A percentile compares a stretch with the other conserved stretches of the same genome.
Evolutionary conservation across 352 stramenopile genomes (phyloP).

Genomic region (Phytophthora fragariae): DNA sequence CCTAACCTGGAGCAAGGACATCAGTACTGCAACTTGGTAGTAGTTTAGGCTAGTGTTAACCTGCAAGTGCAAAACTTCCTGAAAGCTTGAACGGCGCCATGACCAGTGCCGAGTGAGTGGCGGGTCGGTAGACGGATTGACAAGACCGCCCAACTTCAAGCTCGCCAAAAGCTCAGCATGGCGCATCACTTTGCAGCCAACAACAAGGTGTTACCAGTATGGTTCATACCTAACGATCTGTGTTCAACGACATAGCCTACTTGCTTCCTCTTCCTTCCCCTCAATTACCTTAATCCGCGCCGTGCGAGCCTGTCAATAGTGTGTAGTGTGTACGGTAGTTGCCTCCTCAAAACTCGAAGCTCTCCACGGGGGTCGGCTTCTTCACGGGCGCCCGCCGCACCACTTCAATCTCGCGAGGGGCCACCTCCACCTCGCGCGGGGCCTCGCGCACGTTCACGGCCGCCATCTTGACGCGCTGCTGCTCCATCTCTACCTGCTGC

Average conservation of each 20-base stretch:
- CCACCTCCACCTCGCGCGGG: conserved; percentile 45
- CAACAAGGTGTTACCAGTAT: not conserved
- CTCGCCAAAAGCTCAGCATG: conserved; percentile 4
- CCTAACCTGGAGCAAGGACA: too few species aligned
- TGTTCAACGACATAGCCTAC: conserved; percentile 37
- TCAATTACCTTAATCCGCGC: conserved; percentile 34
- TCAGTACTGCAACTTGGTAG: not conserved
- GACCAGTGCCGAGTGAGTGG: not conserved
- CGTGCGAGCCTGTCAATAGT: conserved; percentile 16
- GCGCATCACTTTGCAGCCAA: conserved; percentile 12
- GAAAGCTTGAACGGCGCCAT: too few species aligned
- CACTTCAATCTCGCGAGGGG: conserved; percentile 49
- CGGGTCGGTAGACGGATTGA: not conserved
- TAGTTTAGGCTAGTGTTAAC: not conserved
- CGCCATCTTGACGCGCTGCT: conserved; percentile 38
- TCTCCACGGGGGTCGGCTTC: conserved; percentile 42
- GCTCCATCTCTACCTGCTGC: conserved; percentile 45
- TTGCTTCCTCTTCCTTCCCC: conserved; percentile 8
- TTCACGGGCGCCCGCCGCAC: conserved; percentile 50
- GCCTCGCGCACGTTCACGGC: conserved; percentile 23
- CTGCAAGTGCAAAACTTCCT: not conserved
- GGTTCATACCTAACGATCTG: conserved; percentile 35
- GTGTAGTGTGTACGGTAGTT: conserved; percentile 2
- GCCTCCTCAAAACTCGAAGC: conserved; percentile 51
- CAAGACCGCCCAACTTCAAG: conserved; percentile 19